phyloP scores from a whole-genome alignment of 805 yeast genomes.

The Hanseniaspora occidentalis region DNA sequence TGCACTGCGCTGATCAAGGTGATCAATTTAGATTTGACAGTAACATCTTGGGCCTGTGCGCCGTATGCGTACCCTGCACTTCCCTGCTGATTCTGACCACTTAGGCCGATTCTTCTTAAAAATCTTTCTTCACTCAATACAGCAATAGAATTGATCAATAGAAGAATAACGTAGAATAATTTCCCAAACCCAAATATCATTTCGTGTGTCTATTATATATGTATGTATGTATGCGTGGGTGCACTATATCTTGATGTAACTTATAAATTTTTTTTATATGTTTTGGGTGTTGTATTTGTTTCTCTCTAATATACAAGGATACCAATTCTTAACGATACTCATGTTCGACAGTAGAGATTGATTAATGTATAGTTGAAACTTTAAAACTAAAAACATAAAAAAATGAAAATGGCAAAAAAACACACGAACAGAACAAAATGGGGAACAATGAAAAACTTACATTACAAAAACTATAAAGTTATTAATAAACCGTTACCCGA shows the following conservation, averaged over 20 bases:
- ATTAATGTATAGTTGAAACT: too few species aligned
- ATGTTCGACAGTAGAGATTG: too few species aligned
- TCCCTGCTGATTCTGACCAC: conserved; percentile 3
- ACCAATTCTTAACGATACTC: too few species aligned
- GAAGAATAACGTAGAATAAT: conserved; percentile 38
- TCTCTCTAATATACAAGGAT: too few species aligned
- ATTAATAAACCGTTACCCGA: too few species aligned
- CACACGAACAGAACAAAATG: too few species aligned
- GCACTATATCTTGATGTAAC: not conserved
- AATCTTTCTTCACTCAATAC: conserved; percentile 73
- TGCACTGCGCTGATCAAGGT: conserved; percentile 62
- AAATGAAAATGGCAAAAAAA: too few species aligned
- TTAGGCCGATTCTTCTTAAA: conserved; percentile 36
- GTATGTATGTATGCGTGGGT: not conserved
- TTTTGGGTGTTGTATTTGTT: too few species aligned
- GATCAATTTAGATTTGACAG: conserved; percentile 47
- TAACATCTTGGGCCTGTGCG: conserved; percentile 24
- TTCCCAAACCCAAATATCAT: conserved; percentile 50
- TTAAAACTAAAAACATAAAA: too few species aligned
- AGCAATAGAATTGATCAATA: conserved; percentile 63
- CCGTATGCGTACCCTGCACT: conserved; percentile 2
- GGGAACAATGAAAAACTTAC: too few species aligned
- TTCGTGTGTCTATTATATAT: conserved; percentile 1
- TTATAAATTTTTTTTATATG: too few species aligned
- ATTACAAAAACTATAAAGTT: too few species aligned